Evolutionary conservation across 2,329 filamentous ascomycete species (phyloP), one percentile per base, ranked within the genome.

Genomic region (Fusarium solani-melongenae): DNA sequence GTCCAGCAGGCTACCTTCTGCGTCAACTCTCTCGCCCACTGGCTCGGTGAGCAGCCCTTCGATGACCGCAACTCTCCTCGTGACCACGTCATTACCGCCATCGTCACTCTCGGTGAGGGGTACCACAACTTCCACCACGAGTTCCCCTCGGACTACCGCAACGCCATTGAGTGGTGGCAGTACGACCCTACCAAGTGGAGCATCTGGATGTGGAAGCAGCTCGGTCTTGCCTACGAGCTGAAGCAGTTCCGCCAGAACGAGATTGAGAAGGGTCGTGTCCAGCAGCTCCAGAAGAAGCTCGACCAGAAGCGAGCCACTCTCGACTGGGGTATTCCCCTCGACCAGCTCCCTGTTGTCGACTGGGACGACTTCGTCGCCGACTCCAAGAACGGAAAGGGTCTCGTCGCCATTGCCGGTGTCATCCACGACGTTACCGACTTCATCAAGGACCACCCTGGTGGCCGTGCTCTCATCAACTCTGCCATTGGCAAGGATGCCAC

Each of bases 61-160:
- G 94, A 97, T 78, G 94, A 97, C 88, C 93, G 94, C 84, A 96
- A 97, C 90, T 95, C 93, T 70, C 94, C 94, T 73, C 92, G 94
- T 82, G 94, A 97, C 79, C 94, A 97, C 84, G 89, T 96, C 81
- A 90, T 97, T 84, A 97, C 94, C 44, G 94, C 94, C 51, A 85
- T 97, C 20, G 92, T 94, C 77, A 97, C 94, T 49, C 92, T 97
- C 24, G 94, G 94, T 57, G 94, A 95, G 85, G 94, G 94, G 33
- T 97, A 97, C 86, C 94, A 97, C 89, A 97, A 97, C 89, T 97
- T 97, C 89, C 94, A 97, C 86, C 94, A 97, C 88, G 94, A 97
- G 83, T 97, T 97, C 85, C 94, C 94, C 63, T 96, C 93, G 12
- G 94, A 97, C 83, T 97, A 96, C 90, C 93, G 94, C 82, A 97